Conservation (phyloP, 2,329 filamentous ascomycete genomes). For the Acephala macrosclerotiorum region DNA sequence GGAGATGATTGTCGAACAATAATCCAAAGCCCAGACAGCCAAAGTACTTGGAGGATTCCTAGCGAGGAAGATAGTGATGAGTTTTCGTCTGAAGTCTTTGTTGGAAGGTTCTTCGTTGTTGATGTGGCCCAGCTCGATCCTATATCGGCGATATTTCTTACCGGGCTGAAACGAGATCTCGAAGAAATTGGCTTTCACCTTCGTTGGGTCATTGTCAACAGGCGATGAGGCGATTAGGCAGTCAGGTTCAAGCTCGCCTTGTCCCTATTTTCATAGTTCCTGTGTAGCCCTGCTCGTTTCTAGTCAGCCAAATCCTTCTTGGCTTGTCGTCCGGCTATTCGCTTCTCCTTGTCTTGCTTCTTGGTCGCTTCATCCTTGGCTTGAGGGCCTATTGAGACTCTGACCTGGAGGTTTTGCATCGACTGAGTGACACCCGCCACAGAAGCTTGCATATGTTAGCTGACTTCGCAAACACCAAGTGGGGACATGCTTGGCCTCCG, state of each 20-base stretch:
- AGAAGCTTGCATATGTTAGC: background rate
- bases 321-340: background rate
- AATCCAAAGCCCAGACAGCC: slow-evolving; percentile 1
- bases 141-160: background rate
- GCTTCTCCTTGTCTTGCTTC: background rate
- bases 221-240: background rate
- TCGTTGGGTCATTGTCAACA: background rate
- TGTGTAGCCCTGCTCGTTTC: background rate
- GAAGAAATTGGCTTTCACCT: slow-evolving; percentile 11
- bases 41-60: background rate
- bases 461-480: background rate
- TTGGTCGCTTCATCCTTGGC: background rate
- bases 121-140: background rate
- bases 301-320: background rate
- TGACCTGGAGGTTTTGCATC: background rate
- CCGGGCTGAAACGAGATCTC: slow-evolving; percentile 6
- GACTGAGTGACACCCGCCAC: background rate
- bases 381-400: background rate
- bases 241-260: background rate
- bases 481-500: background rate
- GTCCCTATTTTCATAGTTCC: background rate
- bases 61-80: background rate
- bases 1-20: slow-evolving; percentile 3
- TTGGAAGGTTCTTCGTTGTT: background rate
- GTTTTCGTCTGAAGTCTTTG: slow-evolving; percentile 9